These are phyloP conservation scores for Corrigiola litoralis DNA, from an alignment of 179 eudicot species.

Conservation along the genomic window DNA sequence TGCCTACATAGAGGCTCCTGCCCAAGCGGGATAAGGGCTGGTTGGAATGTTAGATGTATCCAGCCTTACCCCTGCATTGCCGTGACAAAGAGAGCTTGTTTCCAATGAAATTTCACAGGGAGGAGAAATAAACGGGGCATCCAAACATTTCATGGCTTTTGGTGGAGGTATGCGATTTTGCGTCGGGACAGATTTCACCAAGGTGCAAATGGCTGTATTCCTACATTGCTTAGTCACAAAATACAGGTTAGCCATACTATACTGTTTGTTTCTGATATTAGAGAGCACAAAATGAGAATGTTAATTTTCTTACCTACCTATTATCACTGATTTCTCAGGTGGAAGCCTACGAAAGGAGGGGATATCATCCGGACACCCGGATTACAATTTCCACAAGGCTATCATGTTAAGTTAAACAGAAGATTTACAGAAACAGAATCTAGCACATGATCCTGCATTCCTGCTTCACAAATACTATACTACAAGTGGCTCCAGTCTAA, in stretches of 20 bases:
- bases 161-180: slow-evolving; percentile 95
- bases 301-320: slow-evolving; percentile 1
- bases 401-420: slow-evolving; percentile 45
- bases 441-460: slow-evolving; percentile 12
- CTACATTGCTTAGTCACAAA: slow-evolving; percentile 75
- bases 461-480: background rate
- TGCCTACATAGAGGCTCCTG: no score
- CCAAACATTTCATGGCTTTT: slow-evolving; percentile 87
- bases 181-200: slow-evolving; percentile 83
- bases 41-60: no score
- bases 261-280: background rate
- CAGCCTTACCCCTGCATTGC: no score
- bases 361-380: slow-evolving; percentile 73
- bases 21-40: no score
- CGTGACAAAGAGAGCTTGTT: no score
- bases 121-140: slow-evolving; percentile 60
- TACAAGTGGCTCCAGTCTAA: background rate
- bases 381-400: slow-evolving; percentile 74
- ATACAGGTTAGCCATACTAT: slow-evolving; percentile 39
- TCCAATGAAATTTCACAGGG: no score
- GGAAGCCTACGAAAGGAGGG: slow-evolving; percentile 66
- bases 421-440: slow-evolving; percentile 11
- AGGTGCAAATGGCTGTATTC: slow-evolving; percentile 81
- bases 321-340: slow-evolving; percentile 33
- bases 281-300: background rate